A percentile compares a stretch with the other conserved stretches of the same genome.
These are phyloP conservation scores for Coriolopsis trogii DNA, from an alignment of 1,284 basidiomycete genomes.

Conservation along the genomic window DNA sequence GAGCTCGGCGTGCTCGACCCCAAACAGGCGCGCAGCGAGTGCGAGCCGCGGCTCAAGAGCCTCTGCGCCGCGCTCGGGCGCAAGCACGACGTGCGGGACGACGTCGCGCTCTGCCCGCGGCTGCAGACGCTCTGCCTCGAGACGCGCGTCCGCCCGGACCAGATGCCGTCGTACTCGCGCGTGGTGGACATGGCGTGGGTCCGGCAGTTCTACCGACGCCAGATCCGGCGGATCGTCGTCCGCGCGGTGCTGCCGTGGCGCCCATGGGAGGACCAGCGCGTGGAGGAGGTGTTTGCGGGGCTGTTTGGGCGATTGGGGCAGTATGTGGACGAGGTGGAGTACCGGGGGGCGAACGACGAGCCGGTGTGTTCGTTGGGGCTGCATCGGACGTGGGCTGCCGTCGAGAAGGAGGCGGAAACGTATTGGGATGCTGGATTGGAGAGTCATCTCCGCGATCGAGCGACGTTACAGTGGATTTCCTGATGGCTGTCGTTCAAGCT, in stretches of 20 bases:
- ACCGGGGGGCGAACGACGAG: not conserved
- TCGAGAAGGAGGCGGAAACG: not conserved
- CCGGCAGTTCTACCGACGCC: not conserved
- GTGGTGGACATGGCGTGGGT: not conserved
- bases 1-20: not conserved
- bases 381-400: not conserved
- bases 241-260: not conserved
- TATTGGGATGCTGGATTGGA: too few relatives aligned
- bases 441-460: too few relatives aligned
- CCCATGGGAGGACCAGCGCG: not conserved
- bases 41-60: not conserved
- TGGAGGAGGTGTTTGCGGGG: not conserved
- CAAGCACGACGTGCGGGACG: too few relatives aligned
- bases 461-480: too few relatives aligned
- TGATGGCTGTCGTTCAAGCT: too few relatives aligned
- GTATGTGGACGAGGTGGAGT: not conserved
- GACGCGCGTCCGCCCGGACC: not conserved
- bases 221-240: not conserved
- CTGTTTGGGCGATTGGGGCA: not conserved
- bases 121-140: not conserved
- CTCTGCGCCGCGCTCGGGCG: not conserved
- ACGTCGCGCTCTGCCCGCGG: not conserved
- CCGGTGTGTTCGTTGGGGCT: not conserved
- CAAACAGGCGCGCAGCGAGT: not conserved
- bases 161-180: not conserved